Percentiles rank a stretch among this genome's conserved stretches.
These are phyloP conservation scores for Monilinia laxa DNA, from an alignment of 2,329 filamentous ascomycete species.

Conservation along the genomic window DNA sequence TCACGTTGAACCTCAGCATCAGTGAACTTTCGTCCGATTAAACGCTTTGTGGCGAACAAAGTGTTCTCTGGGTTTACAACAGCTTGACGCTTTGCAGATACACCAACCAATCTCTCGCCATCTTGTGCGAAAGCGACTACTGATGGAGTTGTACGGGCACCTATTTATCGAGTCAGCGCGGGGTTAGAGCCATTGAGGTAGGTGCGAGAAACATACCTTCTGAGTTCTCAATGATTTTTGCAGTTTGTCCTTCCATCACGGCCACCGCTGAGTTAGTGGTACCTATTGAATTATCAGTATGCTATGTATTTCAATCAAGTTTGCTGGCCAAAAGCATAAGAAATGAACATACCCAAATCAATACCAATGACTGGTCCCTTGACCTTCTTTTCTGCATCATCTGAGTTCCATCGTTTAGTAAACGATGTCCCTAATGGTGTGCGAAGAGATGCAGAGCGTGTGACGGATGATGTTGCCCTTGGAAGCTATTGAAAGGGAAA, in stretches of 20 bases:
- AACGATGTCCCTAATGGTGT: constrained; percentile 71
- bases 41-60: constrained; percentile 96
- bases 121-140: constrained; percentile 95
- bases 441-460: constrained; percentile 67
- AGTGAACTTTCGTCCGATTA: constrained; percentile 96
- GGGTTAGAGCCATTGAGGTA: neutral
- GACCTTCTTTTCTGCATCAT: constrained; percentile 76
- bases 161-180: constrained; percentile 44
- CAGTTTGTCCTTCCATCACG: constrained; percentile 93
- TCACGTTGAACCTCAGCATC: constrained; percentile 93
- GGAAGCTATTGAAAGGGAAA: constrained; percentile 60
- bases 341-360: constrained; percentile 71
- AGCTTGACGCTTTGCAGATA: constrained; percentile 95
- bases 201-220: constrained; percentile 61
- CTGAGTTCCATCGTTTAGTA: constrained; percentile 70
- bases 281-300: constrained; percentile 46
- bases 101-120: constrained; percentile 93
- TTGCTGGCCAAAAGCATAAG: constrained; percentile 9
- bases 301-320: constrained; percentile 15
- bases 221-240: constrained; percentile 96
- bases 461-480: constrained; percentile 67
- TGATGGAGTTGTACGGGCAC: constrained; percentile 87
- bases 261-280: constrained; percentile 98
- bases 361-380: constrained; percentile 97
- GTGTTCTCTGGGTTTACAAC: constrained; percentile 99